phyloP scores from a whole-genome alignment of 306 rosid species.

The Psophocarpus tetragonolobus region DNA sequence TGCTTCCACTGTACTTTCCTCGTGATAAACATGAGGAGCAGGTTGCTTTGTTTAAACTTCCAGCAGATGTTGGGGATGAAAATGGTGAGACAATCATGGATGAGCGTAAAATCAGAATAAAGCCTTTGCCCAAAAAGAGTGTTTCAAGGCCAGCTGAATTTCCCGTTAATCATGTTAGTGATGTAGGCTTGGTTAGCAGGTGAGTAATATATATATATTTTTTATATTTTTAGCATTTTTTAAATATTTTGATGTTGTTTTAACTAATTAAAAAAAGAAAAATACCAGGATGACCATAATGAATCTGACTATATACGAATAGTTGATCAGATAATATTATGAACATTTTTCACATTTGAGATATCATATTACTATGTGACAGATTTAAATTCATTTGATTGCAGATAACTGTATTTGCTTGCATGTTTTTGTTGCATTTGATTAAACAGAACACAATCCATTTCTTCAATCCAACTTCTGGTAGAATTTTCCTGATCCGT shows the following conservation, averaged over 20 bases:
- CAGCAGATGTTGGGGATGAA: slow-evolving; percentile 99
- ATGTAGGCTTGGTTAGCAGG: slow-evolving; percentile 79
- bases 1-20: slow-evolving; percentile 98
- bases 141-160: slow-evolving; percentile 55
- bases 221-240: background rate
- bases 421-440: slow-evolving; percentile 16
- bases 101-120: slow-evolving; percentile 97
- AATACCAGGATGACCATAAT: background rate
- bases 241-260: background rate
- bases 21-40: slow-evolving; percentile 96
- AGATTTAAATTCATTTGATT: slow-evolving; percentile 3
- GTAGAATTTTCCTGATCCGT: slow-evolving; percentile 1
- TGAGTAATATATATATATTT: slow-evolving; percentile 42
- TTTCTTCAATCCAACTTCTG: slow-evolving; percentile 13
- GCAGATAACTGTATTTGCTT: slow-evolving; percentile 18
- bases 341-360: slow-evolving; percentile 7
- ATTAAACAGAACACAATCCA: slow-evolving; percentile 2
- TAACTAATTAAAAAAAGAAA: slow-evolving; percentile 5
- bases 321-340: slow-evolving; percentile 24
- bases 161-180: slow-evolving; percentile 70
- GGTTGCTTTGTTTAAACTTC: slow-evolving; percentile 85
- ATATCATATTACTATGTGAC: background rate
- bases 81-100: slow-evolving; percentile 95
- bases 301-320: background rate
- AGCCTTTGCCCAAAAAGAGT: slow-evolving; percentile 80